Evolutionary conservation across 2,329 filamentous ascomycete genomes (phyloP), one percentile per base, ranked within the genome.

Genomic region (Pseudocercospora crystallina): DNA sequence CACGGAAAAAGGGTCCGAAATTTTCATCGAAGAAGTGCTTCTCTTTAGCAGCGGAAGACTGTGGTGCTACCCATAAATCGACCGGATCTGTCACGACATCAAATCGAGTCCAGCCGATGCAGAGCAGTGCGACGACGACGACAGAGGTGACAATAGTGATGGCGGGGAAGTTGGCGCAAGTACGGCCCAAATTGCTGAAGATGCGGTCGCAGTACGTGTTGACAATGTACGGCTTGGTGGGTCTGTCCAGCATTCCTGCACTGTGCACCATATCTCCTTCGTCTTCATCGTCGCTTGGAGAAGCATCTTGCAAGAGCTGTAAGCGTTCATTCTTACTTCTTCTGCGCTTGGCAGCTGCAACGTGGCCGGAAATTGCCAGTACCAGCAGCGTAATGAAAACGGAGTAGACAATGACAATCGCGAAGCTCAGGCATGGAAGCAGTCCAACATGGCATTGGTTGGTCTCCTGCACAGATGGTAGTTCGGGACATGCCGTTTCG

Each of bases 1-100:
- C 87, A 35, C 94, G 87, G 72, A 94, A 99, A 66, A 99, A 99
- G 0, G 92, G 90, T 0, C 94, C 95, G 67, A 99, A 99, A 61
- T 90, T 90, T 32, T 81, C 70, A 67, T 99, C 95, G 59, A 97
- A 99, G 67, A 95, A 99, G 1, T 81, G 80, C 73, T 99, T 99
- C 68, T 99, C 92, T 66, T 90, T 81, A 0, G 94, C 94, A 14
- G 95, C 92, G 42, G 85, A 82, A 3, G 94, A 97, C 8, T 87
- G 87, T 7, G 94, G 94, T 62, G 92, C 91, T n/a, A 99, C 94
- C 94, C 94, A 99, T 8, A 99, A 76, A 41, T 88, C 84, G 9
- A 95, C 94, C 5, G 94, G 94, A 56, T 97, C 87, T 15, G 79
- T 88, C 70, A 97, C 94, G 32, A 99, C 79, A n/a, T 88, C 80